phyloP scores from a whole-genome alignment of 164 flowering plant genomes.

The Magnolia sinica region DNA sequence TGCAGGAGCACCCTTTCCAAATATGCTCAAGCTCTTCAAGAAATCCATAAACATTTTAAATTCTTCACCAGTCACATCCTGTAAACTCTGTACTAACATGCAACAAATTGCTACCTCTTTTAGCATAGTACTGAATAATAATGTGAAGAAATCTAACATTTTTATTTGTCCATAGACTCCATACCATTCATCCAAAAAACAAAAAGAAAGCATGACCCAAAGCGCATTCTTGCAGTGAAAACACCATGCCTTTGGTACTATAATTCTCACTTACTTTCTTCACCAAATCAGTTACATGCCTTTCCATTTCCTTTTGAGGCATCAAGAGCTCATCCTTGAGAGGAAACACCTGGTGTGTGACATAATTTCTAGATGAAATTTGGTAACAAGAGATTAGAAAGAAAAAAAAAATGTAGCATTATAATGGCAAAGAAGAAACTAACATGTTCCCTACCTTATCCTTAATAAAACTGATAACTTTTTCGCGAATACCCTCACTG shows the following conservation, averaged over 20 bases:
- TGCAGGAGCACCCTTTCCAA: conserved; percentile 80
- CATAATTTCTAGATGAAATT: conserved; percentile 5
- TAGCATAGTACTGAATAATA: background rate
- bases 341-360: conserved; percentile 72
- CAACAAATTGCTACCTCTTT: background rate
- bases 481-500: conserved; percentile 81
- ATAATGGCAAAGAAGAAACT: background rate
- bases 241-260: too few species aligned
- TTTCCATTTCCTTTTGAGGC: conserved; percentile 92
- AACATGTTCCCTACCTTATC: conserved; percentile 66
- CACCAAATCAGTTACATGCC: conserved; percentile 86
- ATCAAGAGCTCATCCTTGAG: conserved; percentile 77
- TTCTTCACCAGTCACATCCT: conserved; percentile 95
- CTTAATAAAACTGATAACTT: conserved; percentile 68
- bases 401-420: background rate
- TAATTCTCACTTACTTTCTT: conserved; percentile 51
- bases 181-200: too few species aligned
- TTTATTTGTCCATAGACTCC: background rate
- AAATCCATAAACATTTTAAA: conserved; percentile 96
- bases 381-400: background rate
- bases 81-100: conserved; percentile 63
- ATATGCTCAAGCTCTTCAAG: conserved; percentile 74
- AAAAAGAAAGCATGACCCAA: background rate
- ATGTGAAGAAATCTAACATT: background rate
- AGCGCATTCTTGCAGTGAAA: too few species aligned